Evolutionary conservation across 208 protist species (phyloP).

Genomic region (Wallacemonas sp.): DNA sequence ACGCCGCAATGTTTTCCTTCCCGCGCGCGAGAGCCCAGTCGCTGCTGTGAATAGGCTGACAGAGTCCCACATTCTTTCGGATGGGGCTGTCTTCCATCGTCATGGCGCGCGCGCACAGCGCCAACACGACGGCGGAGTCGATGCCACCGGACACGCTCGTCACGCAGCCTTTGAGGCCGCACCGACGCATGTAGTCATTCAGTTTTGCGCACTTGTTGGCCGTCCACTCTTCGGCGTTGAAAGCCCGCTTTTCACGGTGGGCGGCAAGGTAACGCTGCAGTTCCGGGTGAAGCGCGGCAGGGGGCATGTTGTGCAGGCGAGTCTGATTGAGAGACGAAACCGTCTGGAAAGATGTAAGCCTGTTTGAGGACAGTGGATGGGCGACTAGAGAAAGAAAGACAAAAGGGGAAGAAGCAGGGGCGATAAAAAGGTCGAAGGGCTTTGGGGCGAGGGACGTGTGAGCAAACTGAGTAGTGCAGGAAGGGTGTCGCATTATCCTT

Average conservation of each 20-base stretch:
- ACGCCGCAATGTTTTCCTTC: slow-evolving; percentile 73
- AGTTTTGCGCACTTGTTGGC: slow-evolving; percentile 83
- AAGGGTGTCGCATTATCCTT: too few relatives aligned
- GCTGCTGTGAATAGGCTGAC: slow-evolving; percentile 94
- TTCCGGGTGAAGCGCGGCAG: slow-evolving; percentile 58
- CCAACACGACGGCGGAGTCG: slow-evolving; percentile 93
- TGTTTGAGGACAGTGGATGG: too few relatives aligned
- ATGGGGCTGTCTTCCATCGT: slow-evolving; percentile 68
- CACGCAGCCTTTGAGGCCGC: slow-evolving; percentile 86
- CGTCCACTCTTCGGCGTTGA: slow-evolving; percentile 84
- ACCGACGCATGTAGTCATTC: slow-evolving; percentile 91
- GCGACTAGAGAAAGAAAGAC: neutral
- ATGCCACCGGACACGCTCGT: slow-evolving; percentile 93
- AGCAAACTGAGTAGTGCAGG: too few relatives aligned
- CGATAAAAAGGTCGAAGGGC: slow-evolving; percentile 1
- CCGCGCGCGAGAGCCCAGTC: slow-evolving; percentile 86
- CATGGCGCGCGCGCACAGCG: slow-evolving; percentile 80
- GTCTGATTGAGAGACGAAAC: neutral
- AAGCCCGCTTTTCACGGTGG: slow-evolving; percentile 66
- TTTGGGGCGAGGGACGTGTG: too few relatives aligned
- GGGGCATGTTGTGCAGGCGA: slow-evolving; percentile 23
- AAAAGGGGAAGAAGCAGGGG: slow-evolving; percentile 1
- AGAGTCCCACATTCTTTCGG: slow-evolving; percentile 87
- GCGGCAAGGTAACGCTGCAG: slow-evolving; percentile 58
- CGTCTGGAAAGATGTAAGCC: too few relatives aligned